These are phyloP conservation scores for Fraxinus cuspidata DNA, from an alignment of 257 asterid species.

Conservation along the genomic window DNA sequence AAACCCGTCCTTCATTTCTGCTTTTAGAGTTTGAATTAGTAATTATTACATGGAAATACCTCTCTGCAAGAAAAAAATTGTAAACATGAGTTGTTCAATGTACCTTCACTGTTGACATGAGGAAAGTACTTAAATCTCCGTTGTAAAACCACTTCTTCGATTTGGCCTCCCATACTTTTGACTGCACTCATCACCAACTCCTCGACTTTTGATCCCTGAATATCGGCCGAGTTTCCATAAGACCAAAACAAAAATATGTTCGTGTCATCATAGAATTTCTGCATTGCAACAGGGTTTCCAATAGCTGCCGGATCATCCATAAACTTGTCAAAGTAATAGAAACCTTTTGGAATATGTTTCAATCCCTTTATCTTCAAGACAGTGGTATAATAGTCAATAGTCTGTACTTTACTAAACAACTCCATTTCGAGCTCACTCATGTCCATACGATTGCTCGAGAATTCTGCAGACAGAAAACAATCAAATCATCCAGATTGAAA, in stretches of 20 bases:
- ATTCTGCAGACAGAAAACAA: slow-evolving; percentile 38
- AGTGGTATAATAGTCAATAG: slow-evolving; percentile 74
- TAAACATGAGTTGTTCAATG: not conserved
- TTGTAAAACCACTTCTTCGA: slow-evolving; percentile 51
- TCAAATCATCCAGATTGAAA: not conserved
- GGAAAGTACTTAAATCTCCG: slow-evolving; percentile 79
- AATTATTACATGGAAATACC: not conserved
- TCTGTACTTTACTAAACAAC: slow-evolving; percentile 67
- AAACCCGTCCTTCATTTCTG: slow-evolving; percentile 84
- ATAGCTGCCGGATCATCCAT: slow-evolving; percentile 70
- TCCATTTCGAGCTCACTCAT: slow-evolving; percentile 58
- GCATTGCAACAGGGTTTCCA: slow-evolving; percentile 90
- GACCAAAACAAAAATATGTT: slow-evolving; percentile 78
- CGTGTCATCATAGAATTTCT: slow-evolving; percentile 63
- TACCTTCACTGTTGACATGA: slow-evolving; percentile 73
- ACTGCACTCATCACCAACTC: slow-evolving; percentile 62
- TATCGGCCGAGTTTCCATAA: slow-evolving; percentile 67
- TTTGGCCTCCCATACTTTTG: slow-evolving; percentile 66
- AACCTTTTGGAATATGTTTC: slow-evolving; percentile 73
- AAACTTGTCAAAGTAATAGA: slow-evolving; percentile 73
- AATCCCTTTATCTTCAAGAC: slow-evolving; percentile 74
- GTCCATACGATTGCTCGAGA: slow-evolving; percentile 39
- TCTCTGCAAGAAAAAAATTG: not conserved
- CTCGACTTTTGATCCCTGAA: slow-evolving; percentile 49
- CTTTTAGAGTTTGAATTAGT: slow-evolving; percentile 6